Evolutionary conservation across 495 filamentous ascomycete species (phyloP).

Genomic region (Annulohypoxylon nitens): DNA sequence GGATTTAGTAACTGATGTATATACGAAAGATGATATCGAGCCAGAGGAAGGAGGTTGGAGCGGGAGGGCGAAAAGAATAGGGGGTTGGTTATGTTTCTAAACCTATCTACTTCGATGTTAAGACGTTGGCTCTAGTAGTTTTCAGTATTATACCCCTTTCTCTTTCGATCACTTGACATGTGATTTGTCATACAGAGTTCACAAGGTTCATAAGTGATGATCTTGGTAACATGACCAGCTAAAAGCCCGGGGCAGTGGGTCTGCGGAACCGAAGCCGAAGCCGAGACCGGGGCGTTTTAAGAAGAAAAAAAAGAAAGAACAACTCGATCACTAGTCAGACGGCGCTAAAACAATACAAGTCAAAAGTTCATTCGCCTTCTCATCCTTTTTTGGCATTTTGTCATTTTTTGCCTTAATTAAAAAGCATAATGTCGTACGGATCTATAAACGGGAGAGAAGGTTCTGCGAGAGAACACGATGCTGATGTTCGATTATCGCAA

Average conservation of each 20-base stretch:
- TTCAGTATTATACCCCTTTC: neutral
- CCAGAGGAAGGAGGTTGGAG: constrained; percentile 34
- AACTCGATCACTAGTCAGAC: neutral
- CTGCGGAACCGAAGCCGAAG: constrained; percentile 32
- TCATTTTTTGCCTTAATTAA: neutral
- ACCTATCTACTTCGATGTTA: neutral
- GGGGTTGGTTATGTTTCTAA: constrained; percentile 44
- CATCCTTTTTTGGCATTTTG: neutral
- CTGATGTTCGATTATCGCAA: constrained; percentile 15
- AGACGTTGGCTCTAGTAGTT: neutral
- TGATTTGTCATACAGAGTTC: neutral
- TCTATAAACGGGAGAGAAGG: constrained; percentile 16
- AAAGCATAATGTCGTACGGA: constrained; percentile 37
- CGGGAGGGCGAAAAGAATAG: constrained; percentile 29
- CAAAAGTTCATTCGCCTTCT: neutral
- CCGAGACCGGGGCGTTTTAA: constrained; percentile 28
- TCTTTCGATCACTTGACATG: neutral
- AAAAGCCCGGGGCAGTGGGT: neutral
- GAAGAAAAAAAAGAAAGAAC: constrained; percentile 7
- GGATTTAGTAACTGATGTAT: constrained; percentile 61
- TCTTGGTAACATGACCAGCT: neutral
- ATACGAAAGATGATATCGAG: constrained; percentile 43
- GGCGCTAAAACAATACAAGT: neutral
- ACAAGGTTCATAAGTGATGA: neutral
- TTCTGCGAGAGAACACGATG: constrained; percentile 4